Evolutionary conservation across 148 eudicot genomes (phyloP).

Genomic region (Nepenthes mirabilis): DNA sequence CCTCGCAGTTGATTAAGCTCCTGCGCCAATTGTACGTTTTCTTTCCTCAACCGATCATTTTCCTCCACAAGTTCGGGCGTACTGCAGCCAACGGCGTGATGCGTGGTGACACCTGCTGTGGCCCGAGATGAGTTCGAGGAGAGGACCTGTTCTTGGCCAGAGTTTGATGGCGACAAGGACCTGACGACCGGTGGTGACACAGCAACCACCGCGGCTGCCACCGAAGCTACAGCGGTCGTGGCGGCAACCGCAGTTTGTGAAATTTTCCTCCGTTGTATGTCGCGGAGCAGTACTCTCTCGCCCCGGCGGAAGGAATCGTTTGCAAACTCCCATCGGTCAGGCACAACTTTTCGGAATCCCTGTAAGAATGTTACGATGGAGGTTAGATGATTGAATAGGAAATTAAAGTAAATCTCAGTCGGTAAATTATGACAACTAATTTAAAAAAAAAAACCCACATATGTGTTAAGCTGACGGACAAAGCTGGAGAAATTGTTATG

Average conservation of each 20-base stretch:
- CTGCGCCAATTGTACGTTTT: conserved; percentile 33
- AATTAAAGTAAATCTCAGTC: too few species aligned
- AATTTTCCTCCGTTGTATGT: conserved; percentile 72
- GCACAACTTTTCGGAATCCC: conserved; percentile 58
- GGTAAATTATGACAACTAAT: neutral
- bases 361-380: neutral
- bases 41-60: conserved; percentile 53
- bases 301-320: conserved; percentile 67
- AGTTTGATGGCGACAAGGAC: conserved; percentile 32
- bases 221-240: neutral
- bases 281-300: conserved; percentile 42
- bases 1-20: conserved; percentile 51
- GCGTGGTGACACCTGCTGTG: conserved; percentile 15
- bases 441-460: conserved; percentile 19
- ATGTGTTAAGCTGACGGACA: conserved; percentile 81
- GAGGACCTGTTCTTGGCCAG: conserved; percentile 62
- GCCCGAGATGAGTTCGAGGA: conserved; percentile 63
- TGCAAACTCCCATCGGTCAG: conserved; percentile 82
- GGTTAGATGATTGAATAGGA: too few species aligned
- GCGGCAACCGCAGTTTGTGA: conserved; percentile 9
- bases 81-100: conserved; percentile 4
- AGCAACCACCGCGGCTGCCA: conserved; percentile 16
- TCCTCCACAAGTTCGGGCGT: conserved; percentile 55
- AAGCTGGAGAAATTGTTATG: conserved; percentile 91
- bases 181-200: conserved; percentile 15